A percentile compares a stretch with the other conserved stretches of the same genome.
These are phyloP conservation scores for Vishniacozyma victoriae DNA, from an alignment of 768 basidiomycete species.

Conservation along the genomic window DNA sequence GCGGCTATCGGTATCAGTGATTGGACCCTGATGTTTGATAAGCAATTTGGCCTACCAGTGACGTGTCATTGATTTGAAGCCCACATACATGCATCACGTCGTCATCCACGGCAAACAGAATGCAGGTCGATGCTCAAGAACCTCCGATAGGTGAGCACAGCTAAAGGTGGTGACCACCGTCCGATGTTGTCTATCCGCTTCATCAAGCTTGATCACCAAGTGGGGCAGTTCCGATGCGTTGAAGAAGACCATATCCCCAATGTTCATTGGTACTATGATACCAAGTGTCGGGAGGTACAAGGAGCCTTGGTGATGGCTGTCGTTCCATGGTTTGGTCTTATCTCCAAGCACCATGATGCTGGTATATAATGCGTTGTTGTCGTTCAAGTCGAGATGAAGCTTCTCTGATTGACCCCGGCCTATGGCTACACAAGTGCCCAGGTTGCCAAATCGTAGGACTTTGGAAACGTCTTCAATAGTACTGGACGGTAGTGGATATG, in stretches of 20 bases:
- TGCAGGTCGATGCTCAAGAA: too few relatives aligned
- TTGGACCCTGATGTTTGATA: too few relatives aligned
- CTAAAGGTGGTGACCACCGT: slow-evolving; percentile 2
- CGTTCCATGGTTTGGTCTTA: background rate
- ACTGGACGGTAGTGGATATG: background rate
- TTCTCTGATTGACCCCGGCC: slow-evolving; percentile 4
- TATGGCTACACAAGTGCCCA: slow-evolving; percentile 3
- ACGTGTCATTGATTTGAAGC: too few relatives aligned
- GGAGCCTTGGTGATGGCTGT: too few relatives aligned
- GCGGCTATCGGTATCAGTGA: too few relatives aligned
- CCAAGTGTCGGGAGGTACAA: slow-evolving; percentile 4
- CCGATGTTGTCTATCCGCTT: slow-evolving; percentile 1
- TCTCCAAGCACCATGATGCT: slow-evolving; percentile 1
- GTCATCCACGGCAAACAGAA: too few relatives aligned
- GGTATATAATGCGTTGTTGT: slow-evolving; percentile 2
- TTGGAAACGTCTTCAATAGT: background rate
- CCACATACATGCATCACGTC: too few relatives aligned
- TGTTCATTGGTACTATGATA: slow-evolving; percentile 1
- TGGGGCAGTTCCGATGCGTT: slow-evolving; percentile 5
- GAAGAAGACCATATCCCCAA: slow-evolving; percentile 11
- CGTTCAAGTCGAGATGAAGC: slow-evolving; percentile 2
- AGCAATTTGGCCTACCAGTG: too few relatives aligned
- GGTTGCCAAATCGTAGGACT: background rate
- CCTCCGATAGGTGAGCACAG: too few relatives aligned
- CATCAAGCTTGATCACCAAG: background rate